Evolutionary conservation across 2,329 filamentous ascomycete species (phyloP).

Genomic region (Pochonia chlamydosporia): DNA sequence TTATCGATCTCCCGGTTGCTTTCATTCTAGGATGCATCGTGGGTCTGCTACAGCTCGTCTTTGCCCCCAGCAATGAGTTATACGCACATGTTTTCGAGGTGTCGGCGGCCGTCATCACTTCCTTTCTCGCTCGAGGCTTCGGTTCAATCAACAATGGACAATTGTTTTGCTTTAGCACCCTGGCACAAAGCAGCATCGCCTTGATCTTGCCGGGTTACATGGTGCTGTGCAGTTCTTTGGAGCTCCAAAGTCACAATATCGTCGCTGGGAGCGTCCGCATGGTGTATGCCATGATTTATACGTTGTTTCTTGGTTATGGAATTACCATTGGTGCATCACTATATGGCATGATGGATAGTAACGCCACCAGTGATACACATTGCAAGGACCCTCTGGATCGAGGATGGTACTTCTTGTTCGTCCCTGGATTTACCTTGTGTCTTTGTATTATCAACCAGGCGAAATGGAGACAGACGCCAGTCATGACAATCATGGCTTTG

Average conservation of each 20-base stretch:
- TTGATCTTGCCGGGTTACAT: conserved; percentile 63
- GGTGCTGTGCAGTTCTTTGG: conserved; percentile 45
- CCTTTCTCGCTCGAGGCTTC: conserved; percentile 63
- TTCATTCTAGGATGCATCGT: conserved; percentile 72
- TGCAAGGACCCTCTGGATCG: conserved; percentile 39
- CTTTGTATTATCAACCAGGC: conserved; percentile 76
- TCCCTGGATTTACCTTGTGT: conserved; percentile 67
- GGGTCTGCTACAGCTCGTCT: conserved; percentile 66
- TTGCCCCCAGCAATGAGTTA: conserved; percentile 68
- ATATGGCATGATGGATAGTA: conserved; percentile 56
- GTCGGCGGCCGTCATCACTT: conserved; percentile 56
- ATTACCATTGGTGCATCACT: conserved; percentile 64
- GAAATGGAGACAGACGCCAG: conserved; percentile 70
- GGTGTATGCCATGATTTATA: conserved; percentile 72
- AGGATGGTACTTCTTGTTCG: conserved; percentile 61
- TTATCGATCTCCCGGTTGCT: conserved; percentile 71
- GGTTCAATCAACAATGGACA: conserved; percentile 55
- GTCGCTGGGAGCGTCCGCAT: conserved; percentile 69
- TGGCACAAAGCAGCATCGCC: conserved; percentile 69
- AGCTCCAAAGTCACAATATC: conserved; percentile 65
- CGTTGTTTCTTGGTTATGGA: conserved; percentile 67
- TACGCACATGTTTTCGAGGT: conserved; percentile 52
- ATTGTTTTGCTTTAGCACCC: conserved; percentile 65
- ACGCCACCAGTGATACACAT: conserved; percentile 40
- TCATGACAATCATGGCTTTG: conserved; percentile 70